Evolutionary conservation across 2,329 filamentous ascomycete genomes (phyloP).

Genomic region (Cordyceps militaris): DNA sequence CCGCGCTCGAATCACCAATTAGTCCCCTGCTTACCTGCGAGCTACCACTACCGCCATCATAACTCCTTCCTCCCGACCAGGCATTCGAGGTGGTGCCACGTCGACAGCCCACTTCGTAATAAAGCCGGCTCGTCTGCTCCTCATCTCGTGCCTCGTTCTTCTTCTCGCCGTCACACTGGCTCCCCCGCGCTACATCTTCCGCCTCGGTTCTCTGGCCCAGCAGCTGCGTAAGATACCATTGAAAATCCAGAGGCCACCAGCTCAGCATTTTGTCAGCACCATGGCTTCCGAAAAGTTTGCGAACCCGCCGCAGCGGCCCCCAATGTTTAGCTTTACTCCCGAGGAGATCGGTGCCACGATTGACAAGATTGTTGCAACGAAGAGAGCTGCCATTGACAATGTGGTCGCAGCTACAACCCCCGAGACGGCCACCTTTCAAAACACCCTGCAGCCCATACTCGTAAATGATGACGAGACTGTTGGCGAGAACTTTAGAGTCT

Average conservation of each 20-base stretch:
- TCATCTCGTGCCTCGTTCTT: conserved; percentile 47
- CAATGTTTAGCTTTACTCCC: conserved; percentile 68
- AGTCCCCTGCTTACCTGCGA: not conserved
- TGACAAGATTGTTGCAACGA: conserved; percentile 56
- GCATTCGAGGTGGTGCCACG: conserved; percentile 12
- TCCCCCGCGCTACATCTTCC: conserved; percentile 49
- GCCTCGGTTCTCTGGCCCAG: conserved; percentile 51
- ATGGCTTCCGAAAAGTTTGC: conserved; percentile 63
- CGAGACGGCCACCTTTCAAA: conserved; percentile 45
- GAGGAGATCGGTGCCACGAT: conserved; percentile 61
- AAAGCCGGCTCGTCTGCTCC: conserved; percentile 28
- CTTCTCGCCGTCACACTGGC: conserved; percentile 62
- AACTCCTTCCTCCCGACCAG: not conserved
- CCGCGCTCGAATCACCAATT: not conserved
- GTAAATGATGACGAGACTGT: conserved; percentile 61
- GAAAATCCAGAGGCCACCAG: conserved; percentile 22
- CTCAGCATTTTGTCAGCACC: conserved; percentile 38
- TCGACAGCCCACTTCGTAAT: conserved; percentile 14
- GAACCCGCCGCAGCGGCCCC: conserved; percentile 70
- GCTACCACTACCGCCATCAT: not conserved
- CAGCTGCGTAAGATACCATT: conserved; percentile 40
- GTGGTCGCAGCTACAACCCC: conserved; percentile 55
- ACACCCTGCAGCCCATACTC: conserved; percentile 60
- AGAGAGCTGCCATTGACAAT: conserved; percentile 57
- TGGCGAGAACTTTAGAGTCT: conserved; percentile 57